Conservation (phyloP, 2,329 filamentous ascomycete genomes). For the Colletotrichum lini region DNA sequence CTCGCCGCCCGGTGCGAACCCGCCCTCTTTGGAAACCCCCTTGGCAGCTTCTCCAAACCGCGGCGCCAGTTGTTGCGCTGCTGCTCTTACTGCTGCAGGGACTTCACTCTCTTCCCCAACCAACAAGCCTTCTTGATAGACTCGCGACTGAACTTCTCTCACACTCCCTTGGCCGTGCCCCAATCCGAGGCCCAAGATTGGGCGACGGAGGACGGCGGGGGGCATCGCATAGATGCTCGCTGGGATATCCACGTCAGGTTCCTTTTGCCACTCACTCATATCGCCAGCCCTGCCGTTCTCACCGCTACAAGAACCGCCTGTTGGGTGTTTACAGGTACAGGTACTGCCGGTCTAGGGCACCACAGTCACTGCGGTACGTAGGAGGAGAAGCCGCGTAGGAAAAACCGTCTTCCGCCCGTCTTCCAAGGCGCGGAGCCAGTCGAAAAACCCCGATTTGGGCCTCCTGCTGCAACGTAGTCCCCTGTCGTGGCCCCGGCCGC, state of each 20-base stretch:
- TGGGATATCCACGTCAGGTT: constrained; percentile 23
- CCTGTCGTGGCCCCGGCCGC: constrained; percentile 18
- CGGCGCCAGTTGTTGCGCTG: neutral
- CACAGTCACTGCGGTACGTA: no score
- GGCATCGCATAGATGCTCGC: constrained; percentile 3
- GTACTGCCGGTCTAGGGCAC: neutral
- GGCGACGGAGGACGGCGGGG: neutral
- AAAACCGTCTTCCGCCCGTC: neutral
- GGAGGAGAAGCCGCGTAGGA: neutral
- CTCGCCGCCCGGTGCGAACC: constrained; percentile 28
- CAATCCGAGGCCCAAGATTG: neutral
- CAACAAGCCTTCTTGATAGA: neutral
- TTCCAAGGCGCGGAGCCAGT: constrained; percentile 25
- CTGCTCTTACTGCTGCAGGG: constrained; percentile 12
- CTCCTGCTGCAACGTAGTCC: constrained; percentile 15
- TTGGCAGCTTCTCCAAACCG: constrained; percentile 25
- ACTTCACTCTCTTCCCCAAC: neutral
- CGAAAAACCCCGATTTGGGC: neutral
- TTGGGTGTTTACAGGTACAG: constrained; percentile 3
- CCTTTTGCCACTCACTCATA: neutral
- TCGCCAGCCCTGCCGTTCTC: constrained; percentile 32
- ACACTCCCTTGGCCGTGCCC: neutral
- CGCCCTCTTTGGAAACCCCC: neutral
- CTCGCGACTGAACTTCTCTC: no score
- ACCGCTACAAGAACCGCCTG: constrained; percentile 21